These are phyloP conservation scores for Durotheca rogersii DNA, from an alignment of 495 filamentous ascomycete species.

Conservation along the genomic window DNA sequence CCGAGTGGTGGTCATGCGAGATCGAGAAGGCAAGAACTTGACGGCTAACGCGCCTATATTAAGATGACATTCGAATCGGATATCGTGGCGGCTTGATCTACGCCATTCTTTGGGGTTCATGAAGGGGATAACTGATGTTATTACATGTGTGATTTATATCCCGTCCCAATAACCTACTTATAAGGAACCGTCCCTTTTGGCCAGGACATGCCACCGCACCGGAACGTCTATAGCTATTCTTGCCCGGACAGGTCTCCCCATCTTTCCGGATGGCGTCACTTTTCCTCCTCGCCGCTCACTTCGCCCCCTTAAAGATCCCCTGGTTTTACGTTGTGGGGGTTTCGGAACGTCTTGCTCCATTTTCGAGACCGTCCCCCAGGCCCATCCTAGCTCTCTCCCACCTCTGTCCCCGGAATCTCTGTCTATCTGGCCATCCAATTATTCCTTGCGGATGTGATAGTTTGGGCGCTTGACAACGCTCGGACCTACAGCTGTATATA, in stretches of 20 bases:
- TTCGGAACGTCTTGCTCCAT: conserved; percentile 33
- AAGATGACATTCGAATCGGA: too few species aligned
- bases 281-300: conserved; percentile 11
- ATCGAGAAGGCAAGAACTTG: too few species aligned
- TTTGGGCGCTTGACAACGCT: background rate
- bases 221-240: background rate
- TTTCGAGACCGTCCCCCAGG: conserved; percentile 16
- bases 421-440: conserved; percentile 13
- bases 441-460: background rate
- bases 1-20: too few species aligned
- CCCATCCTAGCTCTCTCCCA: conserved; percentile 22
- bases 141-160: too few species aligned
- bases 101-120: too few species aligned
- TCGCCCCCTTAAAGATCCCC: conserved; percentile 9
- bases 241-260: conserved; percentile 22
- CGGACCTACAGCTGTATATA: conserved; percentile 6
- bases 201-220: conserved; percentile 11
- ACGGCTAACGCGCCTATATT: too few species aligned
- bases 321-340: conserved; percentile 21
- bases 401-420: background rate
- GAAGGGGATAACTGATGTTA: too few species aligned
- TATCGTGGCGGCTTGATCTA: too few species aligned
- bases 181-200: conserved; percentile 26
- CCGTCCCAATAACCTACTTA: too few species aligned
- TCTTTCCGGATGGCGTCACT: conserved; percentile 26